Base-by-base conservation (phyloP, 192 early-diverging fungal genomes). In the Phycomyces nitens region DNA sequence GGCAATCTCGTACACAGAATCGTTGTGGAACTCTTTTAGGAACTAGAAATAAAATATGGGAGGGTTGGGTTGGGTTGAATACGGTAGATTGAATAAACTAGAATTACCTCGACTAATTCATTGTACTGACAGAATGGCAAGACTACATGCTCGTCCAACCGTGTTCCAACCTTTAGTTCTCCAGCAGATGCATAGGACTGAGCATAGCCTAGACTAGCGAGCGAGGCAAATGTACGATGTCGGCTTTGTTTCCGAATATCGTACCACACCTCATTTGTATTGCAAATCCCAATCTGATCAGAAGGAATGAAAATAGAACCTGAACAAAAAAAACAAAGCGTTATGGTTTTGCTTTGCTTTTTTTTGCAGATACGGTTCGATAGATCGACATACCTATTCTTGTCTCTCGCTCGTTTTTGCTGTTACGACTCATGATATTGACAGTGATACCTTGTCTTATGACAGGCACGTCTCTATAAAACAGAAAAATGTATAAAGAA, bases 91-190 rank as follows among this genome's bases (percentile, higher is more conserved):
- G 2, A 47, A 6, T 18, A 18, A 47, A 14, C 1, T 3, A 18
- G 11, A 53, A 62, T 53, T 71, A 80, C 79, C 10, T 78, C 73
- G 42, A 77, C 26, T 21, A 81, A 16, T 5, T 64, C 66, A 7
- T 67, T 43, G 29, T 81, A 81, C 10, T 62, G 66, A n/a, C 9
- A 58, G 1, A 73, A 51, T 0, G 79, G 75, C 2, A 76, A 20
- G 21, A 81, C 76, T 2, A 71, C 44, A 38, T 73, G 70, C 47
- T 81, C 79, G 3, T 81, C 73, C 24, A 71, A 73, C 20, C 68
- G 58, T 10, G 74, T 38, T 53, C 72, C 74, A 12, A 81, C 43
- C 20, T 73, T 53, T 21, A 81, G 20, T 23, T 77, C 74, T 21
- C 78, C 78, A 9, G 66, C 24, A 24, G 65, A 63, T 27, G 69